Percentiles rank a stretch among this genome's conserved stretches.
Evolutionary conservation across 495 filamentous ascomycete genomes (phyloP).

Genomic region (Neurospora sp.): DNA sequence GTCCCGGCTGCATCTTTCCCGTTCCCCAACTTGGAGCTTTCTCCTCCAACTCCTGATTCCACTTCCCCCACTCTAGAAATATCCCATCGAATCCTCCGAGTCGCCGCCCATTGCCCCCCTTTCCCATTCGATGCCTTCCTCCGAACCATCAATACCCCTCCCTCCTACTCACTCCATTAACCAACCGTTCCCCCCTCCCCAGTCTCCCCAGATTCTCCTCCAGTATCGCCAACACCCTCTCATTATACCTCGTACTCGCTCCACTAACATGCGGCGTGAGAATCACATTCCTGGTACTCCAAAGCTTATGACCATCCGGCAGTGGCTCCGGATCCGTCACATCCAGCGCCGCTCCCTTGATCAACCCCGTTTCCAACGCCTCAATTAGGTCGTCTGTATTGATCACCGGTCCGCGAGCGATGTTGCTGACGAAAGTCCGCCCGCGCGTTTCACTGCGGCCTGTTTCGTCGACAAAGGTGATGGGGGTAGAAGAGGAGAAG

Average conservation of each 20-base stretch:
- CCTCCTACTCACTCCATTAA: slow-evolving; percentile 58
- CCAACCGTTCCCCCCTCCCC: slow-evolving; percentile 48
- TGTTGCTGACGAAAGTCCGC: slow-evolving; percentile 59
- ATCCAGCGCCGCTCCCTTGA: slow-evolving; percentile 71
- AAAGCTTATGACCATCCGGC: slow-evolving; percentile 57
- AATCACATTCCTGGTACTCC: slow-evolving; percentile 62
- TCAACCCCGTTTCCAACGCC: slow-evolving; percentile 44
- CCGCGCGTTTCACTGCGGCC: slow-evolving; percentile 1
- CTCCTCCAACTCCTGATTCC: too few species aligned
- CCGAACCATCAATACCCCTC: too few species aligned
- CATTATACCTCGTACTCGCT: slow-evolving; percentile 46
- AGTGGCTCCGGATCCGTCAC: slow-evolving; percentile 84
- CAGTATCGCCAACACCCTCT: slow-evolving; percentile 49
- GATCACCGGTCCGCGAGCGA: slow-evolving; percentile 63
- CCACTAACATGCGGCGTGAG: slow-evolving; percentile 77
- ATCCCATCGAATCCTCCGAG: too few species aligned
- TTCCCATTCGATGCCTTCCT: too few species aligned
- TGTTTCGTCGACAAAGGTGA: background rate
- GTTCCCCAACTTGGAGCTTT: too few species aligned
- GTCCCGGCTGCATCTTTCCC: background rate
- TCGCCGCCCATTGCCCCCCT: too few species aligned
- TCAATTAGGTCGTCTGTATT: slow-evolving; percentile 57
- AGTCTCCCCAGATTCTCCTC: slow-evolving; percentile 49
- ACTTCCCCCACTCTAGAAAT: too few species aligned
- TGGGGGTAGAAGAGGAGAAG: background rate